Conservation (phyloP, 2,329 filamentous ascomycete species). For the Sporothrix pseudoabietina region DNA sequence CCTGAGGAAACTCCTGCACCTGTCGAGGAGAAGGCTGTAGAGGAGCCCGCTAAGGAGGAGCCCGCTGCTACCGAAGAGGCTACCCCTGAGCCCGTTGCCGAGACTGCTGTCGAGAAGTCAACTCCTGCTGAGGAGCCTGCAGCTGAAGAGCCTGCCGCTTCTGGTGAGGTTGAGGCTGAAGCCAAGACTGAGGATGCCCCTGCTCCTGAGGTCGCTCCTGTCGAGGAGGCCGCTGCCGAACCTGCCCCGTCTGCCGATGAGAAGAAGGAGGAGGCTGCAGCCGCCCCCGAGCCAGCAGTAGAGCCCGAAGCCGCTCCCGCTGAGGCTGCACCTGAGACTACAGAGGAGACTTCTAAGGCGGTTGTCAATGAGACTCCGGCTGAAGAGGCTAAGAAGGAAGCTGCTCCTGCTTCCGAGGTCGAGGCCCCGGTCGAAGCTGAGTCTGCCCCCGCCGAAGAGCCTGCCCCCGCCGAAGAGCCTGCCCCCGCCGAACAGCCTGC, state of each 20-base stretch:
- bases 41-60: not conserved
- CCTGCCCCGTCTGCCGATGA: not conserved
- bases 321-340: not conserved
- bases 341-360: not conserved
- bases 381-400: not conserved
- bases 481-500: not conserved
- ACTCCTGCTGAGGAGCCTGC: not conserved
- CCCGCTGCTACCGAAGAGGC: not conserved
- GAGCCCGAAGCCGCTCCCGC: slow-evolving; percentile 1
- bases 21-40: not conserved
- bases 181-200: not conserved
- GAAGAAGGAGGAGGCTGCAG: not conserved
- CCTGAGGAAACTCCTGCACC: not conserved
- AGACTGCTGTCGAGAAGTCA: not conserved
- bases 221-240: not conserved
- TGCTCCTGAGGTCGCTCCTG: not conserved
- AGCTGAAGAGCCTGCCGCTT: not conserved
- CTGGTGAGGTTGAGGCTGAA: not conserved
- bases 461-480: not conserved
- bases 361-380: not conserved
- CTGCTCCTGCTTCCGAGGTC: not conserved
- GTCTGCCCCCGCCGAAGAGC: not conserved
- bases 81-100: not conserved
- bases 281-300: not conserved
- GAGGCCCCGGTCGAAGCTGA: not conserved